Conservation (phyloP, 2,329 filamentous ascomycete species). For the Penicillium sp. region DNA sequence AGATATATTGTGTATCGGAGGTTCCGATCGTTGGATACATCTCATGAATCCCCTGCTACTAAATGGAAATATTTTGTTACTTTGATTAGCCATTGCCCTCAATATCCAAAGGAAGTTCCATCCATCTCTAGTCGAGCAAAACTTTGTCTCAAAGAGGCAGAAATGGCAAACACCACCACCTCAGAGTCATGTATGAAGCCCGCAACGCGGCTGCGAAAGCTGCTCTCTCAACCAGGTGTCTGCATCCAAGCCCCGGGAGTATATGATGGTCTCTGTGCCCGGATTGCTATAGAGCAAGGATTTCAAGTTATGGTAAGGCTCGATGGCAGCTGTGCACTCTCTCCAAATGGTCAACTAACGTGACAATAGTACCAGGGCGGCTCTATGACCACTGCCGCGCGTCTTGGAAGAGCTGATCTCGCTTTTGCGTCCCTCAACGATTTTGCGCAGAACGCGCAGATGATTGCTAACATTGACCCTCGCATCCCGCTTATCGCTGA, state of each 20-base stretch:
- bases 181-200: neutral
- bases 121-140: too few relatives aligned
- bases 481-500: conserved; percentile 22
- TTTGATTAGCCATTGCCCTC: neutral
- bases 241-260: neutral
- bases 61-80: neutral
- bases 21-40: neutral
- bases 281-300: neutral
- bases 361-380: neutral
- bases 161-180: neutral
- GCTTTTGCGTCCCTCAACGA: conserved; percentile 46
- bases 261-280: neutral
- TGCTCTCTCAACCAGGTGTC: neutral
- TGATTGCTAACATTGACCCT: conserved; percentile 46
- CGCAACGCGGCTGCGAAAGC: neutral
- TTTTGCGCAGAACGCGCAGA: conserved; percentile 46
- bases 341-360: neutral
- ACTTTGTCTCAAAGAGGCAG: neutral
- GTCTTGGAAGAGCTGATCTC: conserved; percentile 30
- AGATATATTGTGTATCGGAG: neutral
- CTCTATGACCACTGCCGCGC: neutral
- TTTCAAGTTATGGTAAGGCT: neutral
- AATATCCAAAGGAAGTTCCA: too few relatives aligned
- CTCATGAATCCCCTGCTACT: too few relatives aligned
- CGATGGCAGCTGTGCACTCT: neutral